Percentiles rank a stretch among this genome's conserved stretches.
Evolutionary conservation across 2,329 filamentous ascomycete species (phyloP).

Genomic region (Botryotinia globosa): DNA sequence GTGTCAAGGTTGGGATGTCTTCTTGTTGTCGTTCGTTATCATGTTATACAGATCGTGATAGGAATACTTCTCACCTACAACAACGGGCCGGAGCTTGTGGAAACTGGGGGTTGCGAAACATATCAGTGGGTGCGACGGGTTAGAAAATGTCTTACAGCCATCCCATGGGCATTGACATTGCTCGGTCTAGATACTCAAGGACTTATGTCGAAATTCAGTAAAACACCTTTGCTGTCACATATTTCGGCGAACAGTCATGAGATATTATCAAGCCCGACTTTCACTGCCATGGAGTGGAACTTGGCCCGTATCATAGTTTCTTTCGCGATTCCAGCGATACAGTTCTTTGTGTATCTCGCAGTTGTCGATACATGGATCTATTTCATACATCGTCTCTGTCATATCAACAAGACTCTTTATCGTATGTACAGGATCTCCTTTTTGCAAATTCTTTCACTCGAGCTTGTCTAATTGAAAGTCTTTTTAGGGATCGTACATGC

Average conservation of each 20-base stretch:
- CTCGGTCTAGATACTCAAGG: slow-evolving; percentile 11
- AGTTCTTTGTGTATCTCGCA: slow-evolving; percentile 13
- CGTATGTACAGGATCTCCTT: neutral
- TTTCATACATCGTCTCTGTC: slow-evolving; percentile 12
- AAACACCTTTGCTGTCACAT: neutral
- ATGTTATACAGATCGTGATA: slow-evolving; percentile 10
- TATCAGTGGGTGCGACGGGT: slow-evolving; percentile 2
- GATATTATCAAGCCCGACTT: neutral
- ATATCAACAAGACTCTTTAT: slow-evolving; percentile 16
- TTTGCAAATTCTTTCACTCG: neutral
- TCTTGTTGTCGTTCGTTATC: slow-evolving; percentile 15
- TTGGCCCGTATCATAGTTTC: slow-evolving; percentile 11
- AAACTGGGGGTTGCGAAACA: neutral
- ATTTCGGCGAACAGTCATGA: neutral
- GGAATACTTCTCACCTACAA: slow-evolving; percentile 14
- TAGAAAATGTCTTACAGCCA: neutral
- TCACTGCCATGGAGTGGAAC: slow-evolving; percentile 12
- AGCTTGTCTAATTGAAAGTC: neutral
- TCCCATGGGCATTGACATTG: neutral
- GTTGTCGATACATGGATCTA: slow-evolving; percentile 18
- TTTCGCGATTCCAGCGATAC: neutral
- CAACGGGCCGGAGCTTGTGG: slow-evolving; percentile 1
- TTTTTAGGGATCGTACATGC: slow-evolving; percentile 11
- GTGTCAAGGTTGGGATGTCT: slow-evolving; percentile 13
- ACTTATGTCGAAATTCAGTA: neutral